Evolutionary conservation across 176 grass and related monocot species (phyloP).

Genomic region (Avena insularis): DNA sequence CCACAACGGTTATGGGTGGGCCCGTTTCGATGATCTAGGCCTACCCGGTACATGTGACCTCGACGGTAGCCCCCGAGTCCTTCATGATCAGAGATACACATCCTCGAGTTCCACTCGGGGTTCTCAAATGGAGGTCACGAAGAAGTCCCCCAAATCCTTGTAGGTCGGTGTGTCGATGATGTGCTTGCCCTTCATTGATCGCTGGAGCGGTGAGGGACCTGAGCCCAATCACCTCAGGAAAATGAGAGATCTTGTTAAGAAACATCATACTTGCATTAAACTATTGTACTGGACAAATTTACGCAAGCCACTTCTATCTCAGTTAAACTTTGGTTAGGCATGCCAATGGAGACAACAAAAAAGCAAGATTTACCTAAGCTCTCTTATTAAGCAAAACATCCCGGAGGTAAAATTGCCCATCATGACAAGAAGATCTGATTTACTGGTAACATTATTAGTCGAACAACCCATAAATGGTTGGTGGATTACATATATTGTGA

Average conservation of each 20-base stretch:
- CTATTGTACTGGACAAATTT: not conserved
- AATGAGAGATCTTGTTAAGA: not conserved
- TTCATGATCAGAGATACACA: too few species aligned
- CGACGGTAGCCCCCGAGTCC: too few species aligned
- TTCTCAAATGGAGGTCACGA: too few species aligned
- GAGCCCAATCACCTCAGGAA: too few species aligned
- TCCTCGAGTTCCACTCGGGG: too few species aligned
- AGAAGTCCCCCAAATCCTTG: too few species aligned
- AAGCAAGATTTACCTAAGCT: not conserved
- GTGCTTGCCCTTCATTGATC: too few species aligned
- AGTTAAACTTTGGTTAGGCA: not conserved
- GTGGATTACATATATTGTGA: not conserved
- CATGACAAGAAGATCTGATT: not conserved
- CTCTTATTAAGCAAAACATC: not conserved
- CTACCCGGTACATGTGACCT: too few species aligned
- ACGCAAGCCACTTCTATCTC: not conserved
- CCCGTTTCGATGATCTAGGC: too few species aligned
- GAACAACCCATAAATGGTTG: not conserved
- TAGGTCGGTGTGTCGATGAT: too few species aligned
- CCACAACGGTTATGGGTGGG: too few species aligned
- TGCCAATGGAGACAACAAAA: not conserved
- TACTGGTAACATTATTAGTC: not conserved
- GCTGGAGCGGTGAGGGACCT: too few species aligned
- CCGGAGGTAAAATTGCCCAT: not conserved
- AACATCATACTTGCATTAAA: not conserved